Base-by-base conservation (phyloP, 139 green algal genomes). In the Raphidocelis subcapitata region DNA sequence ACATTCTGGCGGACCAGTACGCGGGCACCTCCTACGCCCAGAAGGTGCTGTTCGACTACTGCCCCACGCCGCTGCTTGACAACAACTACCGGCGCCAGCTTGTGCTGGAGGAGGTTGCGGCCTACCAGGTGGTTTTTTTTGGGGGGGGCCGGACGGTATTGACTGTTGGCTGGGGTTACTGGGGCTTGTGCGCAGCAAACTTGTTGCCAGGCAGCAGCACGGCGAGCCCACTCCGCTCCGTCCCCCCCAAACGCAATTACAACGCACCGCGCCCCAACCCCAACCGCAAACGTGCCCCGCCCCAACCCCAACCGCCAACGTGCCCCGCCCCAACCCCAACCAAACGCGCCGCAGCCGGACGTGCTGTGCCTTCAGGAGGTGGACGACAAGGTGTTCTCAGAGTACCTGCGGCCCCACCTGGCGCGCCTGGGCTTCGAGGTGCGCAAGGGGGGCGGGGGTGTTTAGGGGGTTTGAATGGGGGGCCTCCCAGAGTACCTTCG, bases 1-100 rank as follows among this genome's bases (percentile, higher is more conserved):
- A 98, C 89, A 90, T 98, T 62, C 80, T 97, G 64, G 92, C 93
- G 8, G 93, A 97, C 85, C 90, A 97, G 80, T 98, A 98, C 63
- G 88, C 90, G 0, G 81, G 84, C 5, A 89, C 77, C 20, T 77
- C 82, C 23, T 85, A 89, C 28, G 87, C 92, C 18, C 85, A 90
- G 72, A 80, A 86, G 76, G 81, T 90, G 21, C 84, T 96, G 29
- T 96, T 94, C 55, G 62, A 73, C 41, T 87, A 92, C 81, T 94
- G 79, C 49, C 82, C 82, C 46, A 63, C 55, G 14, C 24, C 46
- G 41, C 84, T 95, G 24, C 75, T 97, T 55, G 86, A 87, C n/a
- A 77, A 85, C 1, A 71, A 85, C n/a, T 96, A 96, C 84, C 77
- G 93, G 12, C 72, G 88, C 15, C 82, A 93, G 37, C 87, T 97